phyloP scores from a whole-genome alignment of 768 basidiomycete species.

The Trametes cingulata region DNA sequence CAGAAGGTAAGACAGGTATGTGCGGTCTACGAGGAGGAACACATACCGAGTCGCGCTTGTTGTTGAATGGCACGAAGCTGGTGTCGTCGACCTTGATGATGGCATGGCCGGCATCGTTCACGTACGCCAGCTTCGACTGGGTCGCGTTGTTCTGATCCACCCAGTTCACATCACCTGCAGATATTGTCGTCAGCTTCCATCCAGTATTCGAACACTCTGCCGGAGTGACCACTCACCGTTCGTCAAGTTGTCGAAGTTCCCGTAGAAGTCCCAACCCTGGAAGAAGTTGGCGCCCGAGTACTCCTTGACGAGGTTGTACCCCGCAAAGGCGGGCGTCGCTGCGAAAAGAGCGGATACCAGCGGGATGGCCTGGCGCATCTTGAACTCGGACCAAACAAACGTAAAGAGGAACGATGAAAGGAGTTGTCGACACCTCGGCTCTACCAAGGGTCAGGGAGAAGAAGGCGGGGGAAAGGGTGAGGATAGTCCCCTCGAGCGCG shows the following conservation, averaged over 20 bases:
- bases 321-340: constrained; percentile 9
- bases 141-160: constrained; percentile 49
- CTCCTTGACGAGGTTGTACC: constrained; percentile 34
- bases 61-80: constrained; percentile 50
- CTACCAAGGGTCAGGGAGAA: background rate
- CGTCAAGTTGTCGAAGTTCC: constrained; percentile 38
- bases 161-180: constrained; percentile 70
- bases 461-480: background rate
- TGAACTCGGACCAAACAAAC: background rate
- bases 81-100: constrained; percentile 76
- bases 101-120: constrained; percentile 60
- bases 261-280: constrained; percentile 44
- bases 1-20: background rate
- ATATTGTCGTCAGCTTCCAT: no score
- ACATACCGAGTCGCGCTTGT: constrained; percentile 62
- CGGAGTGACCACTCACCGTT: constrained; percentile 36
- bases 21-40: background rate
- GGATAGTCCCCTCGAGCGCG: background rate
- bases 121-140: constrained; percentile 52
- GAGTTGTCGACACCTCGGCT: background rate
- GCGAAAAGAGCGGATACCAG: constrained; percentile 18
- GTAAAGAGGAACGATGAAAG: background rate
- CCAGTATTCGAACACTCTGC: no score
- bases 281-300: constrained; percentile 47
- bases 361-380: constrained; percentile 17